phyloP scores from a whole-genome alignment of 352 stramenopile species.

The Globisporangium uncinulatum region DNA sequence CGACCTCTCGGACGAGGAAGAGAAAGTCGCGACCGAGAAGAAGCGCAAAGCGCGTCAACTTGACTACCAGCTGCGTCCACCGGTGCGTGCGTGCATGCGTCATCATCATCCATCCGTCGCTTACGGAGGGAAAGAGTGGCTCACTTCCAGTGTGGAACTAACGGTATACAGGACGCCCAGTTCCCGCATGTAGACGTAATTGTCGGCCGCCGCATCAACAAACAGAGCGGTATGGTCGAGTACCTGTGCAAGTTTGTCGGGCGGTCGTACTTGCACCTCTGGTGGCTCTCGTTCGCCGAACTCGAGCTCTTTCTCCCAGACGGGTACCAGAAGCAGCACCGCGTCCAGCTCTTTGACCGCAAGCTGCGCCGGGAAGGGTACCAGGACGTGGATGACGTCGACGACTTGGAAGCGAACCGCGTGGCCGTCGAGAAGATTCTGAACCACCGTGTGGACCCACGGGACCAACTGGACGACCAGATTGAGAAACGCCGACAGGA shows the following conservation, averaged over 20 bases:
- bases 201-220: constrained; percentile 76
- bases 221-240: constrained; percentile 58
- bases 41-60: constrained; percentile 69
- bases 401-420: constrained; percentile 85
- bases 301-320: constrained; percentile 80
- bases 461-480: constrained; percentile 77
- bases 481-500: constrained; percentile 70
- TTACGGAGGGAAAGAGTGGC: too few species aligned
- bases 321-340: constrained; percentile 82
- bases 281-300: constrained; percentile 86
- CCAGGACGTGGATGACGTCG: constrained; percentile 80
- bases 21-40: constrained; percentile 43
- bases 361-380: constrained; percentile 80
- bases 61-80: constrained; percentile 57
- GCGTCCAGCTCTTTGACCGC: constrained; percentile 80
- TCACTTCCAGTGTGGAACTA: constrained; percentile 6
- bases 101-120: too few species aligned
- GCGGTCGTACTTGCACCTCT: constrained; percentile 84
- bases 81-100: constrained; percentile 7
- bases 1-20: constrained; percentile 67
- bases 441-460: constrained; percentile 78
- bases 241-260: constrained; percentile 87
- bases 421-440: constrained; percentile 86
- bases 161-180: constrained; percentile 46
- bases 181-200: constrained; percentile 80